Base-by-base conservation (phyloP, 805 yeast species). In the Candida nonsorbophila region DNA sequence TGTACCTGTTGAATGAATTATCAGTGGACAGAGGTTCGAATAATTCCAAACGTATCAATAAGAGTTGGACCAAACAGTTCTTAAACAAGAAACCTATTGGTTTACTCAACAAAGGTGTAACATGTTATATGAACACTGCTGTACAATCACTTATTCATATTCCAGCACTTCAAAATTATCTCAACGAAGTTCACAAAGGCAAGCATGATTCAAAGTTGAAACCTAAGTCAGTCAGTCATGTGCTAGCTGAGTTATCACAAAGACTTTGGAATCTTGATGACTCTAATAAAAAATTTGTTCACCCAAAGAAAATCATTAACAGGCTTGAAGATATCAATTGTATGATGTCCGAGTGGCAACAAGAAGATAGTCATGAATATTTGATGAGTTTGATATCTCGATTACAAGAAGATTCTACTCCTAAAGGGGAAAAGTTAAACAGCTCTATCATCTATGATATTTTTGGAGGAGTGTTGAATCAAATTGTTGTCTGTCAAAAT, bases 281-380 rank as follows among this genome's bases (percentile, higher is more conserved):
- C 20, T 27, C 26, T 52, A 53, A 33, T 37, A 54, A 27, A 49
- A 62, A 67, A 36, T 76, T 71, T 45, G 66, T 86, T 30, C 83
- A 83, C 56, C 97, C 95, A 7, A 77, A 77, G 42, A 75, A 73
- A 46, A 66, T 87, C 44, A 79, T 84, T 34, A 67, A 68, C 29
- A 69, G 86, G 41, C 62, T 84, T 33, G 84, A 73, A 28, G 95
- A 85, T 45, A 85, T 90, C 45, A 87, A 87, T 55, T 85, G 95
- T 52, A 84, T 85, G 95, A 86, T 88, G 95, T 78, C 87, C 25
- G 92, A 80, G 53, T 88, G 95, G 95, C 88, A 86, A 56, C 98
- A 92, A 55, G 97, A 92, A 56, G 98, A 92, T 57, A 83, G 95
- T 1, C 98, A 92, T 57, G 98, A 92, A 58, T 92, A 88, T 59